Conservation (phyloP, 1,284 basidiomycete genomes). For the Coniferiporia weirii region DNA sequence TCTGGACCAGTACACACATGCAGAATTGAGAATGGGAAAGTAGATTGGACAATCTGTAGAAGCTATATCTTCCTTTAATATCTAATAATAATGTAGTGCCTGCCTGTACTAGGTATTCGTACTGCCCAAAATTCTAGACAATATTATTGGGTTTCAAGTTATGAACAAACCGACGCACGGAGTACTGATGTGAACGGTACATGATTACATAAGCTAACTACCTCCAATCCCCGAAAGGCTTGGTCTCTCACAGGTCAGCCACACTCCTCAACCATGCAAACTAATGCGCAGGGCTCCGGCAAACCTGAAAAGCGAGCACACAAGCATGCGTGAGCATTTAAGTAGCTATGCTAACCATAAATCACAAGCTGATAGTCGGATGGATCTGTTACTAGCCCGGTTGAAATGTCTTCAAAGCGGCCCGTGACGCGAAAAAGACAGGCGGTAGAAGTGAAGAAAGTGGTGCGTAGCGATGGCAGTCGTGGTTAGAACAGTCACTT, state of each 20-base stretch:
- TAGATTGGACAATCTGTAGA: constrained; percentile 27
- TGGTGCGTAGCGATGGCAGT: constrained; percentile 39
- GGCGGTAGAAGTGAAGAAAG: constrained; percentile 69
- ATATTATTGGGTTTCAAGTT: too few relatives aligned
- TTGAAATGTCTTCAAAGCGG: constrained; percentile 80
- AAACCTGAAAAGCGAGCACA: constrained; percentile 56
- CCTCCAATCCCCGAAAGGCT: too few relatives aligned
- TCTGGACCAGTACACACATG: constrained; percentile 60
- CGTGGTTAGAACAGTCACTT: not conserved
- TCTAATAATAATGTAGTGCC: constrained; percentile 15
- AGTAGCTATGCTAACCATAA: not conserved
- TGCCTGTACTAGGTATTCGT: too few relatives aligned
- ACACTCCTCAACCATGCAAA: constrained; percentile 25
- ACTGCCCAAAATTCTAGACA: too few relatives aligned
- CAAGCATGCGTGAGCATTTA: constrained; percentile 83
- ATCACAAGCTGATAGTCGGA: constrained; percentile 6
- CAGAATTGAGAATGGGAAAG: constrained; percentile 72
- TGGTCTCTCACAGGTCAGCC: not conserved
- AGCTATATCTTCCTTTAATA: not conserved
- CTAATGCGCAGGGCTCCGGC: constrained; percentile 32
- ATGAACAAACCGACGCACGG: too few relatives aligned
- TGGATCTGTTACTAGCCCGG: constrained; percentile 51
- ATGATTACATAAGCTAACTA: too few relatives aligned
- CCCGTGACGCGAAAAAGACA: constrained; percentile 76
- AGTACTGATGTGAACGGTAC: too few relatives aligned